Conservation (phyloP, 805 yeast species). For the Clavispora fructus region DNA sequence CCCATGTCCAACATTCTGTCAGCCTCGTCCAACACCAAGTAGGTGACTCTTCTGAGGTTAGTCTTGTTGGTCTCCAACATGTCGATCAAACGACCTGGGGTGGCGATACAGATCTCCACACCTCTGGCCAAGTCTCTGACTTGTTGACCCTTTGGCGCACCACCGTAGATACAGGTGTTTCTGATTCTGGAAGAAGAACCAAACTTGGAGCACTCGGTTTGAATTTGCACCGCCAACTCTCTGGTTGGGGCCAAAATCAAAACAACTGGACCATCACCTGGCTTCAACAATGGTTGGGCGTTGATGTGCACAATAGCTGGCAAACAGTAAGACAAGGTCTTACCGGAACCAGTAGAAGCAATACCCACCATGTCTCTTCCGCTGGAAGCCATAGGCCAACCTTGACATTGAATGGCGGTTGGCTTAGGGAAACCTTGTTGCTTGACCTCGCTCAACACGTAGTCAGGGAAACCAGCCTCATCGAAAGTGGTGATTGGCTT, state of each 20-base stretch:
- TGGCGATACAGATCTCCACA: slow-evolving; percentile 92
- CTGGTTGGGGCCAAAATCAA: slow-evolving; percentile 96
- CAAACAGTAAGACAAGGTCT: slow-evolving; percentile 92
- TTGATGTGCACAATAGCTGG: slow-evolving; percentile 97
- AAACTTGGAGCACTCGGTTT: slow-evolving; percentile 91
- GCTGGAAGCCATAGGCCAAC: slow-evolving; percentile 99
- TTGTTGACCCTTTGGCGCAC: slow-evolving; percentile 98
- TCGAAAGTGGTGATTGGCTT: slow-evolving; percentile 90
- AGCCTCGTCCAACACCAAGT: slow-evolving; percentile 96
- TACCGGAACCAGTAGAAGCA: slow-evolving; percentile 99
- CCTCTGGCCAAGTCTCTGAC: slow-evolving; percentile 94
- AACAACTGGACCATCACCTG: slow-evolving; percentile 97
- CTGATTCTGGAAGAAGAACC: slow-evolving; percentile 89
- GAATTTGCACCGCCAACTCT: slow-evolving; percentile 97
- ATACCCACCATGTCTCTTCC: slow-evolving; percentile 99
- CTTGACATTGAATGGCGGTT: slow-evolving; percentile 97
- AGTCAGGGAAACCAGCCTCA: slow-evolving; percentile 97
- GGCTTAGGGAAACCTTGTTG: slow-evolving; percentile 91
- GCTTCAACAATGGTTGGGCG: slow-evolving; percentile 90
- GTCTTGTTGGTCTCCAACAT: slow-evolving; percentile 95
- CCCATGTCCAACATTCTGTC: slow-evolving; percentile 99
- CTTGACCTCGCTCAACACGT: slow-evolving; percentile 83
- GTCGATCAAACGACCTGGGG: slow-evolving; percentile 98
- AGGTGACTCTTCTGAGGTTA: slow-evolving; percentile 92
- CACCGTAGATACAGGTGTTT: slow-evolving; percentile 98